A percentile compares a stretch with the other conserved stretches of the same genome.
Conservation (phyloP, 345 rosid genomes). For the Angophora floribunda region DNA sequence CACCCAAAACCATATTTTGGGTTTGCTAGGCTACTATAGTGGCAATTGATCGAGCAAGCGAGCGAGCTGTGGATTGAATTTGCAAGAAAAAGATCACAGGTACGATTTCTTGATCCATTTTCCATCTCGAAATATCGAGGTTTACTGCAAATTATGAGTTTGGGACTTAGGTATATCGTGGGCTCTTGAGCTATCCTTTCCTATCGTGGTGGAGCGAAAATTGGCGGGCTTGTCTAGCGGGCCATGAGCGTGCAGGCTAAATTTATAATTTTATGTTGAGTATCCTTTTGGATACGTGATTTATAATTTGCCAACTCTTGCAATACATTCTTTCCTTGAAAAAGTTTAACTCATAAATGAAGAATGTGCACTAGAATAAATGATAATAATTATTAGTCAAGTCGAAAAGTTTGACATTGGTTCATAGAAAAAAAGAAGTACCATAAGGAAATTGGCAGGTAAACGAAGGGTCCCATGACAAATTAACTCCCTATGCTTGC, state of each 20-base stretch:
- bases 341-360: rapidly evolving
- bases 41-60: rapidly evolving
- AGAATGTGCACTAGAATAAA: rapidly evolving
- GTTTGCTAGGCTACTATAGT: background rate
- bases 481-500: background rate
- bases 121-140: background rate
- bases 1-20: background rate
- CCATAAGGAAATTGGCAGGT: background rate
- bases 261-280: background rate
- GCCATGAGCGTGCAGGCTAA: rapidly evolving
- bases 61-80: background rate
- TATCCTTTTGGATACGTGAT: rapidly evolving
- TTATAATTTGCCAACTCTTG: rapidly evolving
- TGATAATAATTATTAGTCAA: rapidly evolving
- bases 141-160: background rate
- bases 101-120: background rate
- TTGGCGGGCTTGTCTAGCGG: background rate
- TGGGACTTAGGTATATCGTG: rapidly evolving
- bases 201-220: background rate
- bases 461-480: background rate
- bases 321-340: background rate
- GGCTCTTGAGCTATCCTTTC: rapidly evolving
- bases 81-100: background rate
- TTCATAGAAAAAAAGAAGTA: rapidly evolving
- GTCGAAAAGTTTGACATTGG: too few relatives aligned